Percentiles rank a stretch among this genome's conserved stretches.
phyloP scores from a whole-genome alignment of 2,329 filamentous ascomycete genomes.

The Bipolaris gigantea region DNA sequence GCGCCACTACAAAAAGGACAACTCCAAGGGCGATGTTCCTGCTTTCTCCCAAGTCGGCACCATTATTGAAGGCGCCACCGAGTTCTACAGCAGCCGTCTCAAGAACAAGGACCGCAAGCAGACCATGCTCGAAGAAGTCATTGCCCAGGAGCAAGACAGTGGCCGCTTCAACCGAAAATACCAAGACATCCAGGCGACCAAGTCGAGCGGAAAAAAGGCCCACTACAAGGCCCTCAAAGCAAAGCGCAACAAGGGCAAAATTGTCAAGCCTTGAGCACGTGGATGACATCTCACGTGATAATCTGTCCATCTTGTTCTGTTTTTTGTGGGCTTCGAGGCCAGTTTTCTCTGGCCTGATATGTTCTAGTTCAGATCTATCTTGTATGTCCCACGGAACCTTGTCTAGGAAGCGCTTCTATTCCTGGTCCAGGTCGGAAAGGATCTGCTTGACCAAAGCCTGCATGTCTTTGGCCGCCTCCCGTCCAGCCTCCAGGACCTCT shows the following conservation, averaged over 20 bases:
- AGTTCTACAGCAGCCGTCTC: conserved; percentile 79
- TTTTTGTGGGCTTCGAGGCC: background rate
- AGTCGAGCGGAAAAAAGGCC: conserved; percentile 84
- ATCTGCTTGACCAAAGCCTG: conserved; percentile 56
- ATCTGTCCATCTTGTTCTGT: background rate
- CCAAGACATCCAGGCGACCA: conserved; percentile 76
- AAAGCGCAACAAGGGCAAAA: conserved; percentile 52
- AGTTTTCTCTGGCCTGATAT: background rate
- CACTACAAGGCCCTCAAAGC: conserved; percentile 80
- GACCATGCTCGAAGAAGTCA: conserved; percentile 82
- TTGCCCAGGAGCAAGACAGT: conserved; percentile 66
- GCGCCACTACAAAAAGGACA: conserved; percentile 86
- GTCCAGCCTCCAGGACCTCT: conserved; percentile 65
- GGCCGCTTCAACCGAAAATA: conserved; percentile 86
- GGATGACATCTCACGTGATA: background rate
- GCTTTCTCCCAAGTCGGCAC: conserved; percentile 88
- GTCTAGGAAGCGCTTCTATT: conserved; percentile 4
- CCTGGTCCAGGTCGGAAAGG: conserved; percentile 44
- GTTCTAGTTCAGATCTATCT: background rate
- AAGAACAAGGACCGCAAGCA: conserved; percentile 85
- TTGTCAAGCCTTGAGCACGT: conserved; percentile 39
- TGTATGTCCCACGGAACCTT: background rate
- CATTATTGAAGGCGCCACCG: conserved; percentile 83
- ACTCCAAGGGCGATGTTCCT: conserved; percentile 68
- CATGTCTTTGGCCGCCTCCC: conserved; percentile 63